These are phyloP conservation scores for Penicillium turbatum DNA, from an alignment of 495 filamentous ascomycete genomes.

Conservation along the genomic window DNA sequence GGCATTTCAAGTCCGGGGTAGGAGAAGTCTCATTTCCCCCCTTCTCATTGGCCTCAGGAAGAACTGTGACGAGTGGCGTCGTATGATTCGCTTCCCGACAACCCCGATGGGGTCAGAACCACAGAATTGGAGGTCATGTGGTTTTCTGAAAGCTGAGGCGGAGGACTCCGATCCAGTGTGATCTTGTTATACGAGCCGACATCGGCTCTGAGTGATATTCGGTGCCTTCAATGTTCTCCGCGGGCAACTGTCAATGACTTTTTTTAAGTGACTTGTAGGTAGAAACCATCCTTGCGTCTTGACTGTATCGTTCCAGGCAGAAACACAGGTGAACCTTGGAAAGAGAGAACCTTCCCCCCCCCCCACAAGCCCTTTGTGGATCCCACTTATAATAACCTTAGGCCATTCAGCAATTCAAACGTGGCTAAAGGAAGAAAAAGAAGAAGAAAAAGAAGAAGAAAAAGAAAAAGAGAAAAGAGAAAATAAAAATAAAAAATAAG, in stretches of 20 bases:
- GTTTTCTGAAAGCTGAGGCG: background rate
- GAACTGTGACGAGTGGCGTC: background rate
- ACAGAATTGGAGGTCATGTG: conserved; percentile 1
- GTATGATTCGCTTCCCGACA: conserved; percentile 1
- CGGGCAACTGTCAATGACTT: conserved; percentile 7
- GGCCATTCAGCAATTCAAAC: background rate
- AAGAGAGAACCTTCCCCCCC: no score
- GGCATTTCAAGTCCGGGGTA: conserved; percentile 5
- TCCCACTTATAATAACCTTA: conserved; percentile 3
- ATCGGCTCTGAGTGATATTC: conserved; percentile 20
- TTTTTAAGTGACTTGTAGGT: no score
- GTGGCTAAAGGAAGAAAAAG: conserved; percentile 13
- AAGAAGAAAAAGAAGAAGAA: background rate
- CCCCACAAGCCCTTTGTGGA: background rate
- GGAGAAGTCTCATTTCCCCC: no score
- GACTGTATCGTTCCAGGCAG: background rate
- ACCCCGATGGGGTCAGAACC: background rate
- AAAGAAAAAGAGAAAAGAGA: background rate
- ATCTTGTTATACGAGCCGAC: conserved; percentile 7
- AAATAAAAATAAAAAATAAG: conserved; percentile 9
- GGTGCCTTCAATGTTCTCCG: conserved; percentile 11
- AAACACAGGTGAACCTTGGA: no score
- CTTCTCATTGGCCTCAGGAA: no score
- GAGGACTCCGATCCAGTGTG: background rate
- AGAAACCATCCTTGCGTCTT: no score